Base-by-base conservation (phyloP, 2,329 filamentous ascomycete genomes). In the Aspergillus udagawae region DNA sequence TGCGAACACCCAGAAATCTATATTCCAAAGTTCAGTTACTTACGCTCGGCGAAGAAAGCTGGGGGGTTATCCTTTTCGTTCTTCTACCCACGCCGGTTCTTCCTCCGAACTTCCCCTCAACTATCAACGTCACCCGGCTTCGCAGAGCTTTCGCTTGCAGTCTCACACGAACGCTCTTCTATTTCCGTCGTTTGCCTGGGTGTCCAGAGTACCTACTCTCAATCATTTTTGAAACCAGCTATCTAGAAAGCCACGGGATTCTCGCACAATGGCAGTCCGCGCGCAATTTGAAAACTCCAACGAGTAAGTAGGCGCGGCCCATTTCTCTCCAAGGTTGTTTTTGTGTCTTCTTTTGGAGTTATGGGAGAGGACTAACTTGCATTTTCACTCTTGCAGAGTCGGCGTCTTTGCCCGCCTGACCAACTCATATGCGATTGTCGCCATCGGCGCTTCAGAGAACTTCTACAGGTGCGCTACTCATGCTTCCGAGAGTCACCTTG, bases 341-440 rank as follows among this genome's bases (percentile, higher is more conserved):
- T 29, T 17, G 28, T 51, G 4, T 29, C 17, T 14, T 45, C 12
- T 45, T 23, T 14, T 3, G 1, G 5, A 5, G 9, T 27, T n/a
- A 7, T 20, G 23, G 23, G 12, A 14, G 20, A 44, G 14, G 23
- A 35, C 54, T 59, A 51, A 59, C 41, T 23, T 20, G 25, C n/a
- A 27, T 28, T 42, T 25, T 35, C 27, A 28, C 45, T 28, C 29
- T 25, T 53, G 32, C 70, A 97, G 92, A 80, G 90, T 99, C 73
- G 94, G 94, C 75, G 94, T 97, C 73, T 99, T 99, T 78, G 80
- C 92, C 60, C 96, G 91, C 61, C 89, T 99, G 74, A 99, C 94
- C 67, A 99, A 99, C 80, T 93, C 91, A 59, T 99, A 96, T 78
- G 92, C 92, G 68, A 84, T 99, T 69, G 91, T 97, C 68, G 92